These are phyloP conservation scores for Chlamydomonas sp. DNA, from an alignment of 139 green algal species.

Conservation along the genomic window DNA sequence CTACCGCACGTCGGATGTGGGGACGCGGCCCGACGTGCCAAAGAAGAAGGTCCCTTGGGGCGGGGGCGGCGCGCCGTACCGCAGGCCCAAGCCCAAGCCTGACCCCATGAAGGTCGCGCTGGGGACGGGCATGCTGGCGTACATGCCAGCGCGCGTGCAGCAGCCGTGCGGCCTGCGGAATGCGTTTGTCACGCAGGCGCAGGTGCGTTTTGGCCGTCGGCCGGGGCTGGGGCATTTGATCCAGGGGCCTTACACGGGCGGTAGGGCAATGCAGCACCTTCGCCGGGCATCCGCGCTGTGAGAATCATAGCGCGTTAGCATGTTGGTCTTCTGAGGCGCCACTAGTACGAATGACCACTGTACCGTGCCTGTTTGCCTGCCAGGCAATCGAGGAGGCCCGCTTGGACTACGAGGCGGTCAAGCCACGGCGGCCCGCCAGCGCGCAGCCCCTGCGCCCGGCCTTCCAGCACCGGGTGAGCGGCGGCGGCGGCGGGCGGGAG, in stretches of 20 bases:
- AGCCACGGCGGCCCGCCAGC: not conserved
- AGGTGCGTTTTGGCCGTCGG: not conserved
- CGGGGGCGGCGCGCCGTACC: not conserved
- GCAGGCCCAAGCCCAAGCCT: not conserved
- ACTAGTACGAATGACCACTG: no score
- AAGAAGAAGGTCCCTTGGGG: not conserved
- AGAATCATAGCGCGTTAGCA: no score
- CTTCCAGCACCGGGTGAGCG: not conserved
- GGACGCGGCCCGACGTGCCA: not conserved
- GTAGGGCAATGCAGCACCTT: no score
- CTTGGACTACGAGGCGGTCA: not conserved
- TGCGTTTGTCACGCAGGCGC: slow-evolving; percentile 22
- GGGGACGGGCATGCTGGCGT: slow-evolving; percentile 27
- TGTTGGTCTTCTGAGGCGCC: no score
- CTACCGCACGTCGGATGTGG: not conserved
- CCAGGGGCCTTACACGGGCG: no score
- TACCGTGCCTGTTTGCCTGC: no score
- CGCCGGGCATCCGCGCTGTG: no score
- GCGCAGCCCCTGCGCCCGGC: not conserved
- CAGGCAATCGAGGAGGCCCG: not conserved
- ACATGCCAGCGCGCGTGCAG: slow-evolving; percentile 10
- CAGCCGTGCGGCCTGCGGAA: not conserved
- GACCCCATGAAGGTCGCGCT: not conserved
- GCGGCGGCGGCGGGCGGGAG: not conserved
- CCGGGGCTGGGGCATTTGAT: no score